Conservation (phyloP, 192 early-diverging fungal genomes). For the Phycomyces nitens region DNA sequence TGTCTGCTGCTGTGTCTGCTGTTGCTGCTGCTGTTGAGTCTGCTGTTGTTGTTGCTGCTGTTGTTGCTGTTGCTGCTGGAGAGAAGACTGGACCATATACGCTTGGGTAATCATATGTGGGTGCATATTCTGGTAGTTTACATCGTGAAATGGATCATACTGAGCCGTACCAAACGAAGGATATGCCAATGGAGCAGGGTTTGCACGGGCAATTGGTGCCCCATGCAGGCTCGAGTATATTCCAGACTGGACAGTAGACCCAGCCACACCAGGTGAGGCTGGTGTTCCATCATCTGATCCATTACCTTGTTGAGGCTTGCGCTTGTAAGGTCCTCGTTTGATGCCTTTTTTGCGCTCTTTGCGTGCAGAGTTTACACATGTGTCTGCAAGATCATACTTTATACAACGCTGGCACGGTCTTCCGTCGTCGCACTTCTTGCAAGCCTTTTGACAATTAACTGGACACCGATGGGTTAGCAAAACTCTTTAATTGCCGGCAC, state of each 20-base stretch:
- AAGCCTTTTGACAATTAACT: slow-evolving; percentile 83
- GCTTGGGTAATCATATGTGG: slow-evolving; percentile 11
- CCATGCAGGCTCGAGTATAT: background rate
- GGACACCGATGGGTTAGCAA: background rate
- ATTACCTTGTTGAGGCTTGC: slow-evolving; percentile 29
- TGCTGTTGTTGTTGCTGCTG: slow-evolving; percentile 33
- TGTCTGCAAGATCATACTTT: slow-evolving; percentile 60
- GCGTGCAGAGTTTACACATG: slow-evolving; percentile 72
- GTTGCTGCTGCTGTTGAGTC: slow-evolving; percentile 16
- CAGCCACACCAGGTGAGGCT: slow-evolving; percentile 8
- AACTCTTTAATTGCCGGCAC: too few species aligned
- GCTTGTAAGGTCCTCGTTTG: slow-evolving; percentile 81
- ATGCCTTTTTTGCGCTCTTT: slow-evolving; percentile 81
- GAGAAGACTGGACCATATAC: background rate
- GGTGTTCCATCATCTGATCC: slow-evolving; percentile 5
- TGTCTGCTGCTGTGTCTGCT: background rate
- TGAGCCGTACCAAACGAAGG: slow-evolving; percentile 8
- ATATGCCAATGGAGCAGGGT: slow-evolving; percentile 9
- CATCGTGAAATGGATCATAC: slow-evolving; percentile 21
- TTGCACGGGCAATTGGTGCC: slow-evolving; percentile 11
- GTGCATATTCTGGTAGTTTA: background rate
- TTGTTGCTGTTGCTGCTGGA: slow-evolving; percentile 18
- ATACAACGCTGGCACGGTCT: slow-evolving; percentile 81
- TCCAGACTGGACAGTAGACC: slow-evolving; percentile 3
- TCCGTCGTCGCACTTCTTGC: slow-evolving; percentile 87